These are phyloP conservation scores for Chernovozyma aurita DNA, from an alignment of 1,139 yeast genomes.

Conservation along the genomic window DNA sequence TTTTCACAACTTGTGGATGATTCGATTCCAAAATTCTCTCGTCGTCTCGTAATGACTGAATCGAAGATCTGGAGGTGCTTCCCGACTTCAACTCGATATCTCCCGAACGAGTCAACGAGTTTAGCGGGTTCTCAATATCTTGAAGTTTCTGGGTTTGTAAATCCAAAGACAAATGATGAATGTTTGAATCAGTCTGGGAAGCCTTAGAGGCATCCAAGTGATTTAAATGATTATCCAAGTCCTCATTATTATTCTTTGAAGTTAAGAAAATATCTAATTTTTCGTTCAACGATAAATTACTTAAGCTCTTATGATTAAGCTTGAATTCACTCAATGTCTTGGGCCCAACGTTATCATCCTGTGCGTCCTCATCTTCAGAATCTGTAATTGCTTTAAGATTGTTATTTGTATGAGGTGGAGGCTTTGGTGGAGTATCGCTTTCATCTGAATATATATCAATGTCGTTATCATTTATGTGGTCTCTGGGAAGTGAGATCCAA, in stretches of 20 bases:
- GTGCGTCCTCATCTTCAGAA: slow-evolving; percentile 6
- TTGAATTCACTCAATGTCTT: slow-evolving; percentile 15
- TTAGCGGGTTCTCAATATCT: slow-evolving; percentile 31
- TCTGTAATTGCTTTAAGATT: slow-evolving; percentile 13
- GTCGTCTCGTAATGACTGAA: slow-evolving; percentile 36
- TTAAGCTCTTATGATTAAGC: slow-evolving; percentile 14
- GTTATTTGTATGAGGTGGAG: slow-evolving; percentile 22
- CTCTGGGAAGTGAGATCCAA: slow-evolving; percentile 6
- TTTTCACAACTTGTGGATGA: slow-evolving; percentile 16
- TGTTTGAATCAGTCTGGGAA: slow-evolving; percentile 28
- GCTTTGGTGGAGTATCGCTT: slow-evolving; percentile 27
- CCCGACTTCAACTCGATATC: slow-evolving; percentile 32
- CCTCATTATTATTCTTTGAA: slow-evolving; percentile 12
- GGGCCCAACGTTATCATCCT: slow-evolving; percentile 18
- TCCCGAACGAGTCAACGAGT: slow-evolving; percentile 26
- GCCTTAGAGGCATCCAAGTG: slow-evolving; percentile 26
- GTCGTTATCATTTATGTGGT: not conserved
- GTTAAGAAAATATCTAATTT: slow-evolving; percentile 33
- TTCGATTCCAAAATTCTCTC: slow-evolving; percentile 32
- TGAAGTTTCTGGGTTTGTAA: slow-evolving; percentile 22
- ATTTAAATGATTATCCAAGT: slow-evolving; percentile 35
- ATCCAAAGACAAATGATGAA: slow-evolving; percentile 32
- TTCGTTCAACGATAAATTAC: slow-evolving; percentile 34
- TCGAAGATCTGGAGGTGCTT: slow-evolving; percentile 43
- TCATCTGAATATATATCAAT: slow-evolving; percentile 12